Base-by-base conservation (phyloP, 2,329 filamentous ascomycete species). In the Neopestalotiopsis sp. region DNA sequence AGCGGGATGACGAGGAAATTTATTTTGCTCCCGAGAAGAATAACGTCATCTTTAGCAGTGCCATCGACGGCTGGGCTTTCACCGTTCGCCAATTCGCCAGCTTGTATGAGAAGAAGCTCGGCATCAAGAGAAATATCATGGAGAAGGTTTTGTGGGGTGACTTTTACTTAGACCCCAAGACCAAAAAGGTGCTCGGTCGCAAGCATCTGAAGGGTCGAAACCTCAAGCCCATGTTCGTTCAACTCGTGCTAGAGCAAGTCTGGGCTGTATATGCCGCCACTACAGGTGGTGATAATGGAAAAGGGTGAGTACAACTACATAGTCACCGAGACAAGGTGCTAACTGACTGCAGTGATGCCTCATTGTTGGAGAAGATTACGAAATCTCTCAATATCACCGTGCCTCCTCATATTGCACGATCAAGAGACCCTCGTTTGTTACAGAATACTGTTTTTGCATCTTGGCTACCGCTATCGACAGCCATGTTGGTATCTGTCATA, bases 1-100 rank as follows among this genome's bases (percentile, higher is more conserved):
- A 98, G 79, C 90, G 91, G 74, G 95, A 98, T 76, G 96, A 99
- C 76, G 95, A 98, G 79, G 95, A 98, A 79, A 91, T 99, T 32
- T 99, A 99, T 80, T 99, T 99, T 81, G 94, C 96, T 0, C 96
- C 96, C 0, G 96, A 99, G 78, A 97, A 95, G 81, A 98, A 98
- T 80, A 99, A 99, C 77, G 96, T 99, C 79, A 98, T 99, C 72
- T 99, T 99, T 80, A 94, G 94, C 83, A 98, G 95, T 79, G 96
- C 96, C 70, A 92, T 97, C 68, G 96, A 99, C 78, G 96, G 96
- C n/a, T 99, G 96, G 96, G 96, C 96, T 2, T 99, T 99, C 76
- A 99, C 96, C 0, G 91, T 97, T 64, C 90, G 94, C 65, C 96
- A 99, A 76, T 99, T 99, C 78, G 95, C 96, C 20, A 89, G 89